A percentile compares a stretch with the other conserved stretches of the same genome.
Evolutionary conservation across 345 rosid genomes (phyloP).

Genomic region (Psidium friedrichsthalianum): DNA sequence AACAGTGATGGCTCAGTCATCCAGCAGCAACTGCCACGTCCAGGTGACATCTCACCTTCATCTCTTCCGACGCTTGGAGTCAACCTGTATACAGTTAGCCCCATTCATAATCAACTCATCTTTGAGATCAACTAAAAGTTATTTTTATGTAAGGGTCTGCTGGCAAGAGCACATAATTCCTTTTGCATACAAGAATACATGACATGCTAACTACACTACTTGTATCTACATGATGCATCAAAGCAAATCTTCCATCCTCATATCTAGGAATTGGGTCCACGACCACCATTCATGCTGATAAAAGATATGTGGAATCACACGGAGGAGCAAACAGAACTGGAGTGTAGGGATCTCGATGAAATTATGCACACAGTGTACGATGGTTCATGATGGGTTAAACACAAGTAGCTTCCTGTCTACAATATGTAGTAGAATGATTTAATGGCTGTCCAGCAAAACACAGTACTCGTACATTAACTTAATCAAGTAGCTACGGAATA

Average conservation of each 20-base stretch:
- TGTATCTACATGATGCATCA: background rate
- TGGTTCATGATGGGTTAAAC: background rate
- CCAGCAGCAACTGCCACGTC: background rate
- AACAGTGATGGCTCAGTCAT: background rate
- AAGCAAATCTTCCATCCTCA: background rate
- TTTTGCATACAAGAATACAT: background rate
- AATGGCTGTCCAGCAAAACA: background rate
- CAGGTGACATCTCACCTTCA: conserved; percentile 5
- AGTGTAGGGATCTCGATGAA: background rate
- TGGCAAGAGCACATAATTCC: background rate
- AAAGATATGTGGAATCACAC: background rate
- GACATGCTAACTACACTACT: background rate
- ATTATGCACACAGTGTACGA: background rate
- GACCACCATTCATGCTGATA: background rate
- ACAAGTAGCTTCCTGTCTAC: background rate
- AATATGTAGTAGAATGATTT: background rate
- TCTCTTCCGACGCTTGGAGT: conserved; percentile 54
- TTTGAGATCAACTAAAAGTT: background rate
- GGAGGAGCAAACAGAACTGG: background rate
- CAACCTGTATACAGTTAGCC: conserved; percentile 30
- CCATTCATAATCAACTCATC: background rate
- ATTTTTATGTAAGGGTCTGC: background rate
- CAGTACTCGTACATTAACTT: background rate
- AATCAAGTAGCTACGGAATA: background rate
- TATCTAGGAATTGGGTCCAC: background rate